Percentiles rank a stretch among this genome's conserved stretches.
These are phyloP conservation scores for Phytopythium montanum DNA, from an alignment of 352 stramenopile genomes.

Conservation along the genomic window DNA sequence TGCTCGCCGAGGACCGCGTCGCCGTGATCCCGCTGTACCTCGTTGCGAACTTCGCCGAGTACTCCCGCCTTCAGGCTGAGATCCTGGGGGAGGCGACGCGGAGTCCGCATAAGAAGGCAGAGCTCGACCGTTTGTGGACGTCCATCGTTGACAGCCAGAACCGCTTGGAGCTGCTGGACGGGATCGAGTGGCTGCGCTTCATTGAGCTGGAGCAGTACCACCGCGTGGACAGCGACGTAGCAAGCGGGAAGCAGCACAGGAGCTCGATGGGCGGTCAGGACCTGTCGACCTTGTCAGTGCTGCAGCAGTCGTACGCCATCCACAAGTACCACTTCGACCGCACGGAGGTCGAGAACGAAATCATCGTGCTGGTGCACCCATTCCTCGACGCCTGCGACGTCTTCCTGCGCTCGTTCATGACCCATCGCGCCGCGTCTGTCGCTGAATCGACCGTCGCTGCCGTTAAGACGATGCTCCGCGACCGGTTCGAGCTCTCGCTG, in stretches of 20 bases:
- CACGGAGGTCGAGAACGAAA: constrained; percentile 64
- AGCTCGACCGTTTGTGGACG: constrained; percentile 34
- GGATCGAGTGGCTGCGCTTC: constrained; percentile 65
- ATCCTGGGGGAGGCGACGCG: constrained; percentile 11
- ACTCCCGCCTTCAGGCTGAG: constrained; percentile 24
- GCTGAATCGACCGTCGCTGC: constrained; percentile 14
- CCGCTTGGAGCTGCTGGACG: constrained; percentile 53
- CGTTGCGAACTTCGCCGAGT: constrained; percentile 44
- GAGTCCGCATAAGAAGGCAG: constrained; percentile 11
- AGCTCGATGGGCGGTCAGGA: constrained; percentile 6
- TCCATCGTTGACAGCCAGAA: constrained; percentile 31
- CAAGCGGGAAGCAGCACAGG: constrained; percentile 1
- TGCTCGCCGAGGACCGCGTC: constrained; percentile 6
- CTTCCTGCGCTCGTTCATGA: constrained; percentile 34
- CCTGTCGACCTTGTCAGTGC: constrained; percentile 45
- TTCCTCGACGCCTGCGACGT: constrained; percentile 59
- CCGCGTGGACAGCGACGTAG: constrained; percentile 41
- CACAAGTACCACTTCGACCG: constrained; percentile 72
- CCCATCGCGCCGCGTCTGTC: constrained; percentile 3
- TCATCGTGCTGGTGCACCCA: constrained; percentile 70
- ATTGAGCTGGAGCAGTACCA: constrained; percentile 65
- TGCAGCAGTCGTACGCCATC: constrained; percentile 84
- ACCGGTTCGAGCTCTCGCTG: constrained; percentile 79
- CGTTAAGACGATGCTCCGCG: constrained; percentile 40
- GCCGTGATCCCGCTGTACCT: constrained; percentile 36